These are phyloP conservation scores for Gautieria morchelliformis DNA, from an alignment of 768 basidiomycete genomes.

Conservation along the genomic window DNA sequence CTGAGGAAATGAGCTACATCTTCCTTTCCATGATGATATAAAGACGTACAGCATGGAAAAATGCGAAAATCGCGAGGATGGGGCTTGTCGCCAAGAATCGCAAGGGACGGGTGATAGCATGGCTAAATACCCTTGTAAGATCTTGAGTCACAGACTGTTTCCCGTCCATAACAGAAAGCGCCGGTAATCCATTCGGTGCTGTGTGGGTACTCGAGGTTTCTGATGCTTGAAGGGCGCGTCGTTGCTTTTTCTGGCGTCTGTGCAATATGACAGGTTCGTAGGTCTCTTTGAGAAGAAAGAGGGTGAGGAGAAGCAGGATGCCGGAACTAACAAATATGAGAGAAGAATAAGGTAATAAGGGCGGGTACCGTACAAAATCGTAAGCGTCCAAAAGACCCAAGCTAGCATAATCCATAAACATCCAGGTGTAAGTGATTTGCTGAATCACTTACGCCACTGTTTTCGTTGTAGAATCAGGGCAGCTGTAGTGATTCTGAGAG, in stretches of 20 bases:
- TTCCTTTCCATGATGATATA: no score
- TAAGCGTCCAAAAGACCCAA: conserved; percentile 7
- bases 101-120: conserved; percentile 5
- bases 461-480: background rate
- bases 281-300: conserved; percentile 3
- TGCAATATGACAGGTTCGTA: conserved; percentile 8
- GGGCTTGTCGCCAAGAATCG: conserved; percentile 6
- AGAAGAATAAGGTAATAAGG: background rate
- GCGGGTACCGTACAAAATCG: background rate
- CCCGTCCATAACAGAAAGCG: background rate
- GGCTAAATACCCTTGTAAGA: background rate
- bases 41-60: no score
- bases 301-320: background rate
- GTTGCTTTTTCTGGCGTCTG: background rate
- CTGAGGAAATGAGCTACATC: no score
- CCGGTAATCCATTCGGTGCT: background rate
- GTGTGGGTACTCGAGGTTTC: background rate
- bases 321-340: background rate
- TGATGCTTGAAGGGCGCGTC: background rate
- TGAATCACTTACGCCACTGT: background rate
- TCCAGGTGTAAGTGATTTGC: background rate
- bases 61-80: no score
- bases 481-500: background rate
- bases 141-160: background rate
- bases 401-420: background rate